Conservation (phyloP, 1,284 basidiomycete genomes). For the Cutaneotrichosporon daszewskae region DNA sequence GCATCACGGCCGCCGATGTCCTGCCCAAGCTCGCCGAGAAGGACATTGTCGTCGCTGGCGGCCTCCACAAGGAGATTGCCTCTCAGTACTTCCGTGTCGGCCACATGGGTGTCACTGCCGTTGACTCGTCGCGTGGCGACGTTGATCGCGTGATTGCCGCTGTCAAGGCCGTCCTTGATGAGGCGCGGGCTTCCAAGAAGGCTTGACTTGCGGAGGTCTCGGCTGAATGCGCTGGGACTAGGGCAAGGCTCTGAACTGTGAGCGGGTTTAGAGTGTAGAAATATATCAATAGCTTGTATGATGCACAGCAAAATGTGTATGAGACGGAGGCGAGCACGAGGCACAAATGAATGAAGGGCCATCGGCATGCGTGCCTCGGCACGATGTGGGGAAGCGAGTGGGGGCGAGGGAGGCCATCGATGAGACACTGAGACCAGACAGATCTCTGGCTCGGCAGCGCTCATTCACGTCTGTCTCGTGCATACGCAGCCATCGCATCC, state of each 20-base stretch:
- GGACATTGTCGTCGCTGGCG: conserved; percentile 80
- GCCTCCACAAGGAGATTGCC: conserved; percentile 81
- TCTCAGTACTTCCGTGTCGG: conserved; percentile 56
- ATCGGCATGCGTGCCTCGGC: too few relatives aligned
- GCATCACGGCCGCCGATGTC: conserved; percentile 65
- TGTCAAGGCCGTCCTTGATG: conserved; percentile 5
- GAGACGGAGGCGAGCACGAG: too few relatives aligned
- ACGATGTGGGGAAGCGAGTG: too few relatives aligned
- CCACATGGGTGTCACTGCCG: conserved; percentile 85
- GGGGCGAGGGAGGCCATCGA: too few relatives aligned
- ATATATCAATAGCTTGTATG: neutral
- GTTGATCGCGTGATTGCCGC: conserved; percentile 52
- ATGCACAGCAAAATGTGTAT: neutral
- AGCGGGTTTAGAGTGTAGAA: too few relatives aligned
- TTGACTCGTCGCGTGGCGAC: conserved; percentile 65
- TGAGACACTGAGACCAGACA: too few relatives aligned
- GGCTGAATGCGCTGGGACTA: neutral
- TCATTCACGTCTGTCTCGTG: too few relatives aligned
- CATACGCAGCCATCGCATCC: too few relatives aligned
- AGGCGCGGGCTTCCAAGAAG: conserved; percentile 3
- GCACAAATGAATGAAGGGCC: too few relatives aligned
- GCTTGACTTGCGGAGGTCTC: conserved; percentile 3
- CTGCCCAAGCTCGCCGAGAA: conserved; percentile 56
- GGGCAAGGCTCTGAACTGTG: conserved; percentile 5
- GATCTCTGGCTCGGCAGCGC: too few relatives aligned